Percentiles rank a stretch among this genome's conserved stretches.
Evolutionary conservation across 1,139 yeast genomes (phyloP).

Genomic region (Trichomonascaceae sp.): DNA sequence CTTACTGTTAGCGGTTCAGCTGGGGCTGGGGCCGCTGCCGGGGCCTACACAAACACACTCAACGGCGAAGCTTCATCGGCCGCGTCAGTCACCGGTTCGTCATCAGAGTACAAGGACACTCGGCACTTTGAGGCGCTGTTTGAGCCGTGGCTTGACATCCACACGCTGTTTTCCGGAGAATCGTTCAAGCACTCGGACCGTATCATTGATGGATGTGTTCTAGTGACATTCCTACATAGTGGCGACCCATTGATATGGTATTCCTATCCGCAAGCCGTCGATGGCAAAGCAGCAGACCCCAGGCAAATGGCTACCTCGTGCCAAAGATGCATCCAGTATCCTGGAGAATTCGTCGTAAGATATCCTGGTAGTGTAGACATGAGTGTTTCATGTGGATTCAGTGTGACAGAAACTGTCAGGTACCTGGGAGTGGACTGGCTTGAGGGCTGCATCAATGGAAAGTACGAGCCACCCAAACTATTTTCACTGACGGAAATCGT

Average conservation of each 20-base stretch:
- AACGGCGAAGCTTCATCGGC: too few relatives aligned
- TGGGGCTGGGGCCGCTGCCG: too few relatives aligned
- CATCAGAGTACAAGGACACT: too few relatives aligned
- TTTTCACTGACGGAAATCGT: too few relatives aligned
- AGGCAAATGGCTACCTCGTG: conserved; percentile 69
- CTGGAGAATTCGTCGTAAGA: conserved; percentile 74
- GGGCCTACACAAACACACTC: too few relatives aligned
- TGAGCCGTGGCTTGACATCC: conserved; percentile 36
- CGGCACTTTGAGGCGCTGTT: conserved; percentile 13
- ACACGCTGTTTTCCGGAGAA: conserved; percentile 48
- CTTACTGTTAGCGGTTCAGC: too few relatives aligned
- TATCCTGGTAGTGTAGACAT: conserved; percentile 81
- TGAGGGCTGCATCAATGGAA: too few relatives aligned
- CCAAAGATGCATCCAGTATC: conserved; percentile 50
- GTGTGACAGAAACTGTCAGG: conserved; percentile 68
- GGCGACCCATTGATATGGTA: conserved; percentile 67
- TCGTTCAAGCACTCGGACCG: background rate
- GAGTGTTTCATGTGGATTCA: conserved; percentile 76
- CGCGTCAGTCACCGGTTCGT: too few relatives aligned
- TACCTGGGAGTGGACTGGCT: conserved; percentile 20
- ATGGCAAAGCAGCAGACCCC: conserved; percentile 48
- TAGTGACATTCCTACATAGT: conserved; percentile 44
- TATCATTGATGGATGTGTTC: background rate
- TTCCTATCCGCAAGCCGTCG: conserved; percentile 29
- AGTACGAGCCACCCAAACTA: too few relatives aligned